phyloP scores from a whole-genome alignment of 441 rosid species.

The Erodium moschatum region DNA sequence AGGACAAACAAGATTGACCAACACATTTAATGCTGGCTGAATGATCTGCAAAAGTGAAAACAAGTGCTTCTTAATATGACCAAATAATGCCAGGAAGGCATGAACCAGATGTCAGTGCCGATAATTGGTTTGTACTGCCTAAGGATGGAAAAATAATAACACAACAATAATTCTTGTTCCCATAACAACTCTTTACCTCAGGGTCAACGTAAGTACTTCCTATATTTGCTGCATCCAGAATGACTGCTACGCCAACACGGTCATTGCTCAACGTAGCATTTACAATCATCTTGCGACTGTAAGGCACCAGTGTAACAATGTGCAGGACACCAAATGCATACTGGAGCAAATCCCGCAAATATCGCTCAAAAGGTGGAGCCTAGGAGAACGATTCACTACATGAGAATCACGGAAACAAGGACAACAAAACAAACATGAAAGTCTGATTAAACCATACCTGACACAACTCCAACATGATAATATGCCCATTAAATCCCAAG shows the following conservation, averaged over 20 bases:
- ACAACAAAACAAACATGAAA: slow-evolving; percentile 9
- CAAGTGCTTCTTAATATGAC: slow-evolving; percentile 4
- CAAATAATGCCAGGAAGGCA: not conserved
- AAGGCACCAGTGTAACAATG: slow-evolving; percentile 72
- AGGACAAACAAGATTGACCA: slow-evolving; percentile 92
- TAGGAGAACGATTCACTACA: slow-evolving; percentile 22
- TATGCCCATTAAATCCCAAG: slow-evolving; percentile 69
- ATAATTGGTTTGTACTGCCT: not conserved
- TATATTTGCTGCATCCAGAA: slow-evolving; percentile 86
- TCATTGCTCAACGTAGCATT: slow-evolving; percentile 77
- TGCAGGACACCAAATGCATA: slow-evolving; percentile 97
- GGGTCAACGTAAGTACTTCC: slow-evolving; percentile 81
- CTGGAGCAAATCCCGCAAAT: slow-evolving; percentile 88
- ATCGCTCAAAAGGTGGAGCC: slow-evolving; percentile 98
- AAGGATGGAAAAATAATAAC: slow-evolving; percentile 6
- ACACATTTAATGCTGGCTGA: slow-evolving; percentile 87
- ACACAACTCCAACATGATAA: slow-evolving; percentile 86
- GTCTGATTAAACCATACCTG: slow-evolving; percentile 45
- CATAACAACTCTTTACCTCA: slow-evolving; percentile 45
- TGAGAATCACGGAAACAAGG: slow-evolving; percentile 13
- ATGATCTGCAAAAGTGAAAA: slow-evolving; percentile 54
- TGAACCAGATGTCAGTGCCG: not conserved
- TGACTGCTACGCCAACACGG: slow-evolving; percentile 84
- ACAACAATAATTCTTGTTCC: slow-evolving; percentile 14
- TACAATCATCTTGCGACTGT: slow-evolving; percentile 84